Evolutionary conservation across 176 grass and related monocot species (phyloP).

Genomic region (Ensete glaucum): DNA sequence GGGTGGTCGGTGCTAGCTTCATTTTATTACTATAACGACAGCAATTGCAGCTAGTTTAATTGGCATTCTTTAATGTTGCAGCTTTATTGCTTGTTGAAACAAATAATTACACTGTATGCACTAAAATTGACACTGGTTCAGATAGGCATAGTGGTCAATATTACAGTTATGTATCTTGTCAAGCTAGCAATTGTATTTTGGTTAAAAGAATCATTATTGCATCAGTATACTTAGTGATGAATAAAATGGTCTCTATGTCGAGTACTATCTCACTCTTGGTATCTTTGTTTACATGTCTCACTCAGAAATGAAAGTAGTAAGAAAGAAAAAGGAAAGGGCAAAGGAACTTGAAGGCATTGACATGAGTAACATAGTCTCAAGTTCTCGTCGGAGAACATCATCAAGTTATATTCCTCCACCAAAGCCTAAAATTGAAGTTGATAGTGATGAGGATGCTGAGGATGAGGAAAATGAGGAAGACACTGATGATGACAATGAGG

Average conservation of each 20-base stretch:
- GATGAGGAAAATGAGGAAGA: constrained; percentile 31
- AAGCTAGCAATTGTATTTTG: neutral
- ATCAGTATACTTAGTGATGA: neutral
- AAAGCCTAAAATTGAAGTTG: constrained; percentile 44
- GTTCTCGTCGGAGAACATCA: constrained; percentile 60
- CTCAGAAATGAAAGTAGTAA: constrained; percentile 83
- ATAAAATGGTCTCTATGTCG: constrained; percentile 8
- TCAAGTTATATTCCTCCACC: constrained; percentile 65
- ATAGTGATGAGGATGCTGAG: constrained; percentile 35
- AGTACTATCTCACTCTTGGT: constrained; percentile 12
- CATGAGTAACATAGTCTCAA: constrained; percentile 84
- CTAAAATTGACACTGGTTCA: neutral
- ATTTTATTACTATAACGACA: too few relatives aligned
- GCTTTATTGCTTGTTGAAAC: too few relatives aligned
- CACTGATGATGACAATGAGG: constrained; percentile 38
- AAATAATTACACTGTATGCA: neutral
- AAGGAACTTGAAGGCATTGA: constrained; percentile 98
- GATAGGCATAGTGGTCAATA: neutral
- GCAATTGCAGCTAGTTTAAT: too few relatives aligned
- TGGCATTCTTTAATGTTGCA: too few relatives aligned
- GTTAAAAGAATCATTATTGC: neutral
- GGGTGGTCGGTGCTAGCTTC: too few relatives aligned
- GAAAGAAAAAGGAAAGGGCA: constrained; percentile 86
- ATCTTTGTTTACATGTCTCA: constrained; percentile 15
- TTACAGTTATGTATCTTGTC: neutral